Evolutionary conservation across 2,329 filamentous ascomycete species (phyloP).

Genomic region (Diaporthe helianthi): DNA sequence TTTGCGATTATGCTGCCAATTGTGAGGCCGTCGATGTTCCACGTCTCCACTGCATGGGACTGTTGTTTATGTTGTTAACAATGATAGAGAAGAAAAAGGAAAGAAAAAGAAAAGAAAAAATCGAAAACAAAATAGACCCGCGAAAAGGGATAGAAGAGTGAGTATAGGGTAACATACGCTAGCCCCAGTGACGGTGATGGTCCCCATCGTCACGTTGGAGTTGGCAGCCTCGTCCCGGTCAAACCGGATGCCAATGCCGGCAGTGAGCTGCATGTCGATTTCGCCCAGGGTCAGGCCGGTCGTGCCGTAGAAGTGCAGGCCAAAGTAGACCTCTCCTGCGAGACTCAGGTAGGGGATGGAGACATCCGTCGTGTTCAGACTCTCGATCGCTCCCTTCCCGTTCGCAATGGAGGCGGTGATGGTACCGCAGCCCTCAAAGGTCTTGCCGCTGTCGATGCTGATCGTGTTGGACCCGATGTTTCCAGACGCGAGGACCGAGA

Average conservation of each 20-base stretch:
- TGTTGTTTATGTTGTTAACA: not conserved
- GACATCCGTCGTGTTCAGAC: slow-evolving; percentile 54
- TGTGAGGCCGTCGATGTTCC: slow-evolving; percentile 63
- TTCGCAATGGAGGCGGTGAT: slow-evolving; percentile 51
- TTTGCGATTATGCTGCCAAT: slow-evolving; percentile 60
- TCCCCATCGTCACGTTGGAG: slow-evolving; percentile 61
- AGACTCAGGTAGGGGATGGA: slow-evolving; percentile 63
- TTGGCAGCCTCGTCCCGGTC: slow-evolving; percentile 61
- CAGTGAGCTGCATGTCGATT: slow-evolving; percentile 62
- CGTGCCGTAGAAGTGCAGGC: slow-evolving; percentile 62
- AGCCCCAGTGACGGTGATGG: slow-evolving; percentile 58
- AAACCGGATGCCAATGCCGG: slow-evolving; percentile 63
- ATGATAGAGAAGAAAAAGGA: too few relatives aligned
- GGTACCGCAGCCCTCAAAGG: slow-evolving; percentile 65
- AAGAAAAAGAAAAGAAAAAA: too few relatives aligned
- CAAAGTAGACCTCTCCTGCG: slow-evolving; percentile 65
- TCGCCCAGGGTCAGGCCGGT: slow-evolving; percentile 55
- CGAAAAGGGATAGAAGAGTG: too few relatives aligned
- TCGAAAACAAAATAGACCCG: too few relatives aligned
- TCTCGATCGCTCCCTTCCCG: slow-evolving; percentile 62
- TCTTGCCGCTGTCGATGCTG: slow-evolving; percentile 59
- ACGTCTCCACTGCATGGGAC: slow-evolving; percentile 63
- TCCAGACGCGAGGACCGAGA: slow-evolving; percentile 60
- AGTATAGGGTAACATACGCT: slow-evolving; percentile 40
- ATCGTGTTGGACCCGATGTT: slow-evolving; percentile 61